These are phyloP conservation scores for Aspergillus costaricaensis DNA, from an alignment of 2,329 filamentous ascomycete genomes.

Conservation along the genomic window DNA sequence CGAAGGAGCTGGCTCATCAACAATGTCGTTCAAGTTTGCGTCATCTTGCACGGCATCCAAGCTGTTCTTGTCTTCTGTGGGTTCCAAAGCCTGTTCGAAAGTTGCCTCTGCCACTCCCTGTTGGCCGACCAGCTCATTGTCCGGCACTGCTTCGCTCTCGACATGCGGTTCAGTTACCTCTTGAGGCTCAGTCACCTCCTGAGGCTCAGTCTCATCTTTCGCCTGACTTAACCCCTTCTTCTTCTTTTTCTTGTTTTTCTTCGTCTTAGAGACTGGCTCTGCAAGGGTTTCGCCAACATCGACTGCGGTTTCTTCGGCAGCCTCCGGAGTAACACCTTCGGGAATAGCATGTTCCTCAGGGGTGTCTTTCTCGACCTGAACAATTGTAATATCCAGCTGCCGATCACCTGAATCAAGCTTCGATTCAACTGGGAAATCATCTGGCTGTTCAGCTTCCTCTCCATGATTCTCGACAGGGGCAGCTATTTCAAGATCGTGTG, in stretches of 20 bases:
- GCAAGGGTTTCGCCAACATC: conserved; percentile 9
- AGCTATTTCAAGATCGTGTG: background rate
- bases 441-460: background rate
- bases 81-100: background rate
- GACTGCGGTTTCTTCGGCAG: background rate
- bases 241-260: conserved; percentile 31
- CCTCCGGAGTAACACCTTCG: background rate
- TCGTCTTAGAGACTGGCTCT: conserved; percentile 18
- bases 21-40: background rate
- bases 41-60: background rate
- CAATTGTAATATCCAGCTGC: background rate
- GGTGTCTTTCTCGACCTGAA: background rate
- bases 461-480: background rate
- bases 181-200: background rate
- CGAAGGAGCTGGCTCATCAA: background rate
- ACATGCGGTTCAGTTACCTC: background rate
- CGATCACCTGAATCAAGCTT: background rate
- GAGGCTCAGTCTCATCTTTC: conserved; percentile 8
- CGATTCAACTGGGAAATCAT: background rate
- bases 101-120: background rate
- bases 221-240: conserved; percentile 22
- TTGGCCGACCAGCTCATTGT: background rate
- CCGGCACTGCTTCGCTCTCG: conserved; percentile 2
- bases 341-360: background rate
- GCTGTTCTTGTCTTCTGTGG: background rate